Conservation (phyloP, 2,329 filamentous ascomycete genomes). For the Xylariales sp. region DNA sequence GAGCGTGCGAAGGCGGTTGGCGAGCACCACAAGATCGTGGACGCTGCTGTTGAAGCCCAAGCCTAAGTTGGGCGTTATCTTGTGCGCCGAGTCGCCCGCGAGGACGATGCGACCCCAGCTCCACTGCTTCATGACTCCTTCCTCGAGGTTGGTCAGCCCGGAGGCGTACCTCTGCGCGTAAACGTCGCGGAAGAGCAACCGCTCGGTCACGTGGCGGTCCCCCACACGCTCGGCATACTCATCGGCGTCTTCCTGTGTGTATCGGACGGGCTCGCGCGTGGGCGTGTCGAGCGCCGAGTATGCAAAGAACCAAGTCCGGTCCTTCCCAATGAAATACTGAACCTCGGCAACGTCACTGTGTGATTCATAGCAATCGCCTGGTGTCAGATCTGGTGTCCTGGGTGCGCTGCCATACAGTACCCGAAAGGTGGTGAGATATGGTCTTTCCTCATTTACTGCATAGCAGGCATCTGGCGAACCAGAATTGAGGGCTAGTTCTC, state of each 20-base stretch:
- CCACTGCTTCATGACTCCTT: conserved; percentile 1
- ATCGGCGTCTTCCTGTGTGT: not conserved
- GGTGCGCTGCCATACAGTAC: not conserved
- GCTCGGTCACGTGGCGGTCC: conserved; percentile 1
- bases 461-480: not conserved
- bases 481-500: not conserved
- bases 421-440: conserved; percentile 1
- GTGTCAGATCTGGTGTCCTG: not conserved
- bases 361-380: not conserved
- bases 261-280: not conserved
- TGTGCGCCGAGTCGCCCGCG: conserved; percentile 3
- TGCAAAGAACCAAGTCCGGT: conserved; percentile 1
- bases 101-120: conserved; percentile 4
- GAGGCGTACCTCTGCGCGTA: not conserved
- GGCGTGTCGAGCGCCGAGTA: not conserved
- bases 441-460: not conserved
- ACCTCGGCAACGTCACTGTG: not conserved
- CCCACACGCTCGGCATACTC: not conserved
- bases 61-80: not conserved
- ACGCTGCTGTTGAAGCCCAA: not conserved
- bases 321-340: not conserved
- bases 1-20: not conserved
- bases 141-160: conserved; percentile 1
- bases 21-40: not conserved
- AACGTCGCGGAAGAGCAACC: not conserved